A percentile compares a stretch with the other conserved stretches of the same genome.
Conservation (phyloP, 1,139 yeast species). For the Pichia cactophila region DNA sequence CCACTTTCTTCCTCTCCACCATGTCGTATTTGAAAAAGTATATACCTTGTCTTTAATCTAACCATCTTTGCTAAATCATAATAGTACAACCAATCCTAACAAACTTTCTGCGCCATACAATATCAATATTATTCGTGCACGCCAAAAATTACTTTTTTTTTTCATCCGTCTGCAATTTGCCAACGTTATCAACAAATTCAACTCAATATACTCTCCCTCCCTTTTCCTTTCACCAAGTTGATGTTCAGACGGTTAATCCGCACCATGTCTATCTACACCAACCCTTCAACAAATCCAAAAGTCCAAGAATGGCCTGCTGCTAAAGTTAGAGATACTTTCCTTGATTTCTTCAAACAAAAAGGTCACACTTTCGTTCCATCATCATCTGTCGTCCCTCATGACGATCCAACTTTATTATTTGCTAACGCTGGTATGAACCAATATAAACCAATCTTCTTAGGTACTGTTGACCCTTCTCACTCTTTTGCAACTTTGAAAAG, state of each 20-base stretch:
- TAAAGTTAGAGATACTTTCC: constrained; percentile 78
- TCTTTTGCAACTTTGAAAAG: constrained; percentile 78
- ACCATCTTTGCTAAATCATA: constrained; percentile 52
- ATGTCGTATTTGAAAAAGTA: constrained; percentile 69
- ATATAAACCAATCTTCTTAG: constrained; percentile 92
- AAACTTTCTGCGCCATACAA: not conserved
- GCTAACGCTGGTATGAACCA: constrained; percentile 99
- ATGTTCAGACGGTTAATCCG: not conserved
- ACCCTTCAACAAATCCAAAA: constrained; percentile 14
- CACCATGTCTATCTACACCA: constrained; percentile 11
- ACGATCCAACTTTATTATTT: constrained; percentile 90
- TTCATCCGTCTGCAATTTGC: not conserved
- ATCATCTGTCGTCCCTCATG: constrained; percentile 93
- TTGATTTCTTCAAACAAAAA: constrained; percentile 64
- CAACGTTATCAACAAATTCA: not conserved
- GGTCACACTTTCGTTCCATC: constrained; percentile 81
- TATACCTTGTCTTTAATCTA: constrained; percentile 75
- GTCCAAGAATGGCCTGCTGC: constrained; percentile 49
- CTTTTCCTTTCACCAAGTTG: not conserved
- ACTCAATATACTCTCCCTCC: not conserved
- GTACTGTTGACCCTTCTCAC: constrained; percentile 92
- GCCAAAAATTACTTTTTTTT: not conserved
- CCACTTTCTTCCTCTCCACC: constrained; percentile 36
- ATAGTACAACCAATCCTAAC: not conserved
- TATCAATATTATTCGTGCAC: not conserved